These are phyloP conservation scores for Sporothrix curviconia DNA, from an alignment of 2,329 filamentous ascomycete genomes.

Conservation along the genomic window DNA sequence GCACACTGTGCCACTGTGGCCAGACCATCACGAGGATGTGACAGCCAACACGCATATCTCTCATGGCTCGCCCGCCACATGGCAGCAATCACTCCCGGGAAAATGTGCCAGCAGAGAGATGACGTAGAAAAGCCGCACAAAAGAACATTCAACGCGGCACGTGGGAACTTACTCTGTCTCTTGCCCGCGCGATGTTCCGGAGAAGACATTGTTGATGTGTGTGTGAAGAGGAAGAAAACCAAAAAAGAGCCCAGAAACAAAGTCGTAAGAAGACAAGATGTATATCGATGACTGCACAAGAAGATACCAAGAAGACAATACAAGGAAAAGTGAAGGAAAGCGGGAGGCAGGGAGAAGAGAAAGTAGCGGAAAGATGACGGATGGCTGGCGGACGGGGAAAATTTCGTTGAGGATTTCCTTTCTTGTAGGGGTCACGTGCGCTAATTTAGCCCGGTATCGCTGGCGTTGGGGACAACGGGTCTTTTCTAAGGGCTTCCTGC, in stretches of 20 bases:
- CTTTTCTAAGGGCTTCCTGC: no score
- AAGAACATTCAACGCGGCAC: no score
- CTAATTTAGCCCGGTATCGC: background rate
- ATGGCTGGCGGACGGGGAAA: background rate
- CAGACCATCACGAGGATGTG: no score
- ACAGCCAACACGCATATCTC: no score
- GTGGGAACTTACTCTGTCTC: slow-evolving; percentile 25
- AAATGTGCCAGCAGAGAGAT: no score
- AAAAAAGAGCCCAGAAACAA: background rate
- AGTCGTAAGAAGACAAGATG: no score
- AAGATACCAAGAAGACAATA: background rate
- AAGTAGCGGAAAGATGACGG: background rate
- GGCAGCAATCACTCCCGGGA: no score
- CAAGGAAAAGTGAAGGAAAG: background rate
- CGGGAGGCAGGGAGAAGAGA: background rate
- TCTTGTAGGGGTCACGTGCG: background rate
- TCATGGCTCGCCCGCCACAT: no score
- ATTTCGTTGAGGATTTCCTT: background rate
- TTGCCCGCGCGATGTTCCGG: slow-evolving; percentile 25
- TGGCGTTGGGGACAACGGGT: background rate
- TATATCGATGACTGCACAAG: background rate
- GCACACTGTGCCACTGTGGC: no score
- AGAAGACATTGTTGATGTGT: slow-evolving; percentile 16
- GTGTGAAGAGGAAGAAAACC: background rate
- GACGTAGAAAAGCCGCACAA: no score